Evolutionary conservation across 345 rosid genomes (phyloP).

Genomic region (Linum lewisii): DNA sequence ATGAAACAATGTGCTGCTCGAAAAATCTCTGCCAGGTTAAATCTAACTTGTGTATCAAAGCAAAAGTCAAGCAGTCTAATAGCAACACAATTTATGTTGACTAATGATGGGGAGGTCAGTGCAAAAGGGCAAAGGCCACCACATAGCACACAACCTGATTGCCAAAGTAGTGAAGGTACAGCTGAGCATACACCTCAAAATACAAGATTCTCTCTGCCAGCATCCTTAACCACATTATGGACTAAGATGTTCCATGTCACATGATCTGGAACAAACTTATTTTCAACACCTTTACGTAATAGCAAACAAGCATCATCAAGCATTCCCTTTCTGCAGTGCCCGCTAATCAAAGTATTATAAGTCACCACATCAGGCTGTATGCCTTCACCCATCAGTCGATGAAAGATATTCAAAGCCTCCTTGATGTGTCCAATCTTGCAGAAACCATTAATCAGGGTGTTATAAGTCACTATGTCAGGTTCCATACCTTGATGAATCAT

Average conservation of each 20-base stretch:
- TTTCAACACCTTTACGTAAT: constrained; percentile 38
- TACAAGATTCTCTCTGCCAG: constrained; percentile 2
- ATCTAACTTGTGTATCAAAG: no score
- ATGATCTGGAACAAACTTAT: constrained; percentile 50
- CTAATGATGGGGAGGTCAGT: no score
- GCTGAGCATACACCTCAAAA: no score
- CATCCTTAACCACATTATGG: constrained; percentile 21
- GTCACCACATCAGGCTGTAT: constrained; percentile 65
- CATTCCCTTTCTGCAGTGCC: constrained; percentile 57
- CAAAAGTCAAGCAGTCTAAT: no score
- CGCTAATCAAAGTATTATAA: constrained; percentile 66
- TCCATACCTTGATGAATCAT: constrained; percentile 61
- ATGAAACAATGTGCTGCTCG: no score
- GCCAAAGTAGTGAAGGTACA: no score
- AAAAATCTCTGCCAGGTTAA: no score
- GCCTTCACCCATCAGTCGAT: constrained; percentile 55
- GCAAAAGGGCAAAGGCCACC: no score
- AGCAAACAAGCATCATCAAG: constrained; percentile 52
- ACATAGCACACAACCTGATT: no score
- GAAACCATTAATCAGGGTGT: constrained; percentile 70
- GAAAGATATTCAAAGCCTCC: constrained; percentile 59
- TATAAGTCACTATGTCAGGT: constrained; percentile 75
- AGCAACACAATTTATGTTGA: no score
- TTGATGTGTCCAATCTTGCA: constrained; percentile 45
- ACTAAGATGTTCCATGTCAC: constrained; percentile 66